These are phyloP conservation scores for Hanseniaspora meyeri DNA, from an alignment of 805 yeast species.

Conservation along the genomic window DNA sequence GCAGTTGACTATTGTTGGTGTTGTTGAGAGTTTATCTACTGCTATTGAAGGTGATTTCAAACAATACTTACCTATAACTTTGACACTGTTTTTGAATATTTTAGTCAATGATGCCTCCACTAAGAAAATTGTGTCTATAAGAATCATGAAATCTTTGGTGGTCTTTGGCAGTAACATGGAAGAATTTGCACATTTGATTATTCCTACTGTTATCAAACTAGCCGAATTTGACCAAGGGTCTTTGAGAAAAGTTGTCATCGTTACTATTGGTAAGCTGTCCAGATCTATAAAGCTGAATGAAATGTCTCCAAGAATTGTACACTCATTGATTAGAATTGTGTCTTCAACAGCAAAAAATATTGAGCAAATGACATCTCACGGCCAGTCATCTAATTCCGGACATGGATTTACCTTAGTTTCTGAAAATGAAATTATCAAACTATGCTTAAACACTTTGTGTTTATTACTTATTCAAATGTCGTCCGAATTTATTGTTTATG, in stretches of 20 bases:
- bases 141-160: slow-evolving; percentile 71
- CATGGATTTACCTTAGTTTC: slow-evolving; percentile 14
- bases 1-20: slow-evolving; percentile 65
- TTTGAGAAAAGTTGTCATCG: slow-evolving; percentile 62
- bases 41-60: slow-evolving; percentile 91
- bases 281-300: slow-evolving; percentile 63
- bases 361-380: slow-evolving; percentile 16
- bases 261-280: slow-evolving; percentile 70
- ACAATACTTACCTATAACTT: slow-evolving; percentile 60
- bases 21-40: slow-evolving; percentile 71
- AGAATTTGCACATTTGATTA: slow-evolving; percentile 71
- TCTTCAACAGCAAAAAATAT: slow-evolving; percentile 16
- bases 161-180: slow-evolving; percentile 80
- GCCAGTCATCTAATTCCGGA: background rate
- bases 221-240: slow-evolving; percentile 55
- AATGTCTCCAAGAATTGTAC: slow-evolving; percentile 81
- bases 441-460: slow-evolving; percentile 69
- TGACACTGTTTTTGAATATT: slow-evolving; percentile 63
- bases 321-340: slow-evolving; percentile 67
- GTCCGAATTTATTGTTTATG: slow-evolving; percentile 68
- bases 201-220: slow-evolving; percentile 74
- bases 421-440: slow-evolving; percentile 40
- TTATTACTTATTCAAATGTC: slow-evolving; percentile 71
- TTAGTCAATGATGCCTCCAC: slow-evolving; percentile 60
- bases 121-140: slow-evolving; percentile 48